These are phyloP conservation scores for Dipteronia sinensis DNA, from an alignment of 345 rosid genomes.

Conservation along the genomic window DNA sequence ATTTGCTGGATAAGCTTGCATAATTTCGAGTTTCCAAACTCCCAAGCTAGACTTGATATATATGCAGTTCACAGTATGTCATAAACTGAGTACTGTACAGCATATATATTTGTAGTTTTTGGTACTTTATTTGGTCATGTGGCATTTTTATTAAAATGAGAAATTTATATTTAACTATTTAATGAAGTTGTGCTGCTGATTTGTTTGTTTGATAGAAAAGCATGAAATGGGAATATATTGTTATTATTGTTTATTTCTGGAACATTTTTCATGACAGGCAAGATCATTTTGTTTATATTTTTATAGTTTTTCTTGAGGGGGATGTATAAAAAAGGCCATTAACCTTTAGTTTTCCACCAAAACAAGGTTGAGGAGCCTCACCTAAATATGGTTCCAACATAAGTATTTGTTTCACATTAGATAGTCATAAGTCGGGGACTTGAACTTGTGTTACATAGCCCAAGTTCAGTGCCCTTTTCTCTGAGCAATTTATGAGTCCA, in stretches of 20 bases:
- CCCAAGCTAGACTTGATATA: neutral
- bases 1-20: neutral
- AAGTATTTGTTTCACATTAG: neutral
- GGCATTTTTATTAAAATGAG: neutral
- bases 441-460: neutral
- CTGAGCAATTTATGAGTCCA: neutral
- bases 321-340: neutral
- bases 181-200: neutral
- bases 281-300: neutral
- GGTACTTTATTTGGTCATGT: neutral
- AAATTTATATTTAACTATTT: slow-evolving; percentile 1
- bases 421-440: neutral
- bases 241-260: neutral
- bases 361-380: neutral
- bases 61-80: neutral
- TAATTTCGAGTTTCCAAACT: neutral
- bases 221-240: neutral
- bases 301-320: neutral
- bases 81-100: neutral
- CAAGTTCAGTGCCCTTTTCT: neutral
- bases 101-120: neutral
- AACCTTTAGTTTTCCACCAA: neutral
- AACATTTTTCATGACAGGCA: neutral
- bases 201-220: neutral
- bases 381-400: neutral